Evolutionary conservation across 1,284 basidiomycete genomes (phyloP).

Genomic region (Phylloboletellus chloephorus): DNA sequence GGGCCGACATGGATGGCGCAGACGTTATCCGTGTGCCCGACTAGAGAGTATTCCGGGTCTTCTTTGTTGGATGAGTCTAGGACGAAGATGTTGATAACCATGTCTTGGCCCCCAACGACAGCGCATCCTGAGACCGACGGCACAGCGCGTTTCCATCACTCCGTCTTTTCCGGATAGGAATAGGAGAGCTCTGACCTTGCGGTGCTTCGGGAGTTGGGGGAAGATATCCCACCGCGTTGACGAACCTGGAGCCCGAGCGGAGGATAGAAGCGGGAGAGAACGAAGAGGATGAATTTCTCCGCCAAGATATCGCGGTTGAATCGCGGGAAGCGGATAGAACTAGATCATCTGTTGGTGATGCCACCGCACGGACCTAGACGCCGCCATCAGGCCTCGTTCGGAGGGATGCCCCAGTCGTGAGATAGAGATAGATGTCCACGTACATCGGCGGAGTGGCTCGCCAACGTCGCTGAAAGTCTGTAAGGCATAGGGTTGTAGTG

Average conservation of each 20-base stretch:
- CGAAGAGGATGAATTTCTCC: slow-evolving; percentile 43
- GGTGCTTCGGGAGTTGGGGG: slow-evolving; percentile 61
- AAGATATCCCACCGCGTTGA: slow-evolving; percentile 79
- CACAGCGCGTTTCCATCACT: slow-evolving; percentile 5
- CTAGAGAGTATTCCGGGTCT: slow-evolving; percentile 73
- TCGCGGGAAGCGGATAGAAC: slow-evolving; percentile 88
- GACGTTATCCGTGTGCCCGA: slow-evolving; percentile 89
- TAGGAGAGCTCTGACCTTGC: slow-evolving; percentile 47
- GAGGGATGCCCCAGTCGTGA: background rate
- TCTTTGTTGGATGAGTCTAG: slow-evolving; percentile 49
- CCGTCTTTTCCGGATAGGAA: slow-evolving; percentile 7
- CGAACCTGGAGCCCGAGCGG: slow-evolving; percentile 68
- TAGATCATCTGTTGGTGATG: slow-evolving; percentile 62
- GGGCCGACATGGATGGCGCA: slow-evolving; percentile 76
- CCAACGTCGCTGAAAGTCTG: slow-evolving; percentile 76
- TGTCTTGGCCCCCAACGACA: slow-evolving; percentile 82
- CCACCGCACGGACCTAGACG: slow-evolving; percentile 68
- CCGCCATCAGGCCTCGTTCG: slow-evolving; percentile 17
- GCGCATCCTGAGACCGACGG: slow-evolving; percentile 57
- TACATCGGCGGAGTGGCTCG: slow-evolving; percentile 70
- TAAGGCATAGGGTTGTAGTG: slow-evolving; percentile 55
- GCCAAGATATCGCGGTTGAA: slow-evolving; percentile 84
- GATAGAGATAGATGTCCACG: slow-evolving; percentile 29
- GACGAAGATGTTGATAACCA: slow-evolving; percentile 76
- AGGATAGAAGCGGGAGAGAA: slow-evolving; percentile 55